Conservation (phyloP, 2,329 filamentous ascomycete species). For the Pseudogymnoascus sp. region DNA sequence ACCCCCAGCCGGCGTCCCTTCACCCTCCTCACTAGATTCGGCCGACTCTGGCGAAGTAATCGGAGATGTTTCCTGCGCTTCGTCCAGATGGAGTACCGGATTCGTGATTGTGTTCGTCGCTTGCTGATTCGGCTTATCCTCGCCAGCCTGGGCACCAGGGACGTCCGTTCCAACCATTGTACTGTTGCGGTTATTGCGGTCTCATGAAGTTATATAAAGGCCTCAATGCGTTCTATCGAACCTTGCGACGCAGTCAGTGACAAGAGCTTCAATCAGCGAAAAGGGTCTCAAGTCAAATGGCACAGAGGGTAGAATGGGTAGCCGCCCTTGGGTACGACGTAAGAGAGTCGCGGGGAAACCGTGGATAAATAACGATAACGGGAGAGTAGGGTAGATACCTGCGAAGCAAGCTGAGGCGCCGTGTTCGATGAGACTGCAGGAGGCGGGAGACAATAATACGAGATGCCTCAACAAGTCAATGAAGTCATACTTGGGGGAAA, state of each 20-base stretch:
- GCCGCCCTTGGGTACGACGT: neutral
- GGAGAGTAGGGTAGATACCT: slow-evolving; percentile 2
- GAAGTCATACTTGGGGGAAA: neutral
- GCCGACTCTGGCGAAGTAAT: slow-evolving; percentile 13
- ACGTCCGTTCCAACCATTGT: slow-evolving; percentile 1
- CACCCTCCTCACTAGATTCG: slow-evolving; percentile 21
- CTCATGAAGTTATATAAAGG: neutral
- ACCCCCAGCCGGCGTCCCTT: slow-evolving; percentile 27
- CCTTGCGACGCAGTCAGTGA: neutral
- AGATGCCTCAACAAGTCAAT: slow-evolving; percentile 1
- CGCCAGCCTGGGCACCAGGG: neutral
- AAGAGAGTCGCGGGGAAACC: neutral
- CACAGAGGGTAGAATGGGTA: neutral
- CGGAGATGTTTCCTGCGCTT: slow-evolving; percentile 21
- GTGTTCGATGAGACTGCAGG: neutral
- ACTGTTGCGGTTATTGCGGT: neutral
- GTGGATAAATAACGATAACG: neutral
- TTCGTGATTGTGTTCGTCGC: slow-evolving; percentile 22
- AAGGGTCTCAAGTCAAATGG: neutral
- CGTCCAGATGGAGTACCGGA: slow-evolving; percentile 21
- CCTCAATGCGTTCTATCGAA: slow-evolving; percentile 4
- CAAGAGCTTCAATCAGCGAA: neutral
- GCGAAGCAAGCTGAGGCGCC: neutral
- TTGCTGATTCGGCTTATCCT: slow-evolving; percentile 6
- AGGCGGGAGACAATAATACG: neutral